Conservation (phyloP, 495 filamentous ascomycete species). For the Penicillium dipodomyicola region DNA sequence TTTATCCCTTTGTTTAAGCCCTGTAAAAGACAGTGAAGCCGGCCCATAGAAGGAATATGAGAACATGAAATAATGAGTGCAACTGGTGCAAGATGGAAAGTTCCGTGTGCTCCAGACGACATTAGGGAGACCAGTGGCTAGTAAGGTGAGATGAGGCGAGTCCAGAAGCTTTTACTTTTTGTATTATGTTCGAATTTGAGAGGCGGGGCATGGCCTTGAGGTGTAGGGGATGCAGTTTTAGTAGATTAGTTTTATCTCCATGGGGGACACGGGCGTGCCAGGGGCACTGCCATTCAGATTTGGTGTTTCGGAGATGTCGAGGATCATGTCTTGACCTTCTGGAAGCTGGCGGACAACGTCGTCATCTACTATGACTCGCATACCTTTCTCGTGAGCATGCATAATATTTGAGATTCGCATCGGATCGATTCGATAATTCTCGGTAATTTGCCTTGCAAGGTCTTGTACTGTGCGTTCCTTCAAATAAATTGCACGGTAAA, state of each 20-base stretch:
- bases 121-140: background rate
- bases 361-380: constrained; percentile 86
- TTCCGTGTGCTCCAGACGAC: background rate
- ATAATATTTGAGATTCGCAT: too few relatives aligned
- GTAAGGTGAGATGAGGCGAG: background rate
- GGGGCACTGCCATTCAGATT: constrained; percentile 10
- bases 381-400: constrained; percentile 63
- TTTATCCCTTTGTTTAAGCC: constrained; percentile 48
- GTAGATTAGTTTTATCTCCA: constrained; percentile 44
- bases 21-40: constrained; percentile 16
- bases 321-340: constrained; percentile 88
- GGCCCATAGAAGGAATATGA: constrained; percentile 20
- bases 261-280: constrained; percentile 19
- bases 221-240: constrained; percentile 18
- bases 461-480: too few relatives aligned
- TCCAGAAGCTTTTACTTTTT: background rate
- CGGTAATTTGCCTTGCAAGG: too few relatives aligned
- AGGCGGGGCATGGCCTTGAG: background rate
- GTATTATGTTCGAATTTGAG: background rate
- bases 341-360: constrained; percentile 81
- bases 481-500: too few relatives aligned
- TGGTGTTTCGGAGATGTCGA: constrained; percentile 53
- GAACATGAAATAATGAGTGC: constrained; percentile 18
- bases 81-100: background rate
- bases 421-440: too few relatives aligned